These are phyloP conservation scores for Alternaria gansuensis DNA, from an alignment of 2,329 filamentous ascomycete species.

Conservation along the genomic window DNA sequence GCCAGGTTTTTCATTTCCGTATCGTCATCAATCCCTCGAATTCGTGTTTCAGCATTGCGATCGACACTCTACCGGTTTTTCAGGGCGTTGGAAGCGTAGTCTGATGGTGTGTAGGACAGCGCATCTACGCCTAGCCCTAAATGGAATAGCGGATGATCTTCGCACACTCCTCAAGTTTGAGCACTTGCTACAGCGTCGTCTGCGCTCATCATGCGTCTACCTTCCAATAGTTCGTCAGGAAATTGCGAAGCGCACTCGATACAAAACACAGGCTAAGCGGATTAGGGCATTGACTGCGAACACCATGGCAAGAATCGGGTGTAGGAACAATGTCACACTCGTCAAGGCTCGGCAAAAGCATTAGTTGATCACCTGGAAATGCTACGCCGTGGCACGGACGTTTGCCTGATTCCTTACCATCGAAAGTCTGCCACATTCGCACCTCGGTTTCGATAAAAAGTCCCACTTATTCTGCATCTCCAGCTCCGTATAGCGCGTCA, in stretches of 20 bases:
- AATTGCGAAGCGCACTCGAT: neutral
- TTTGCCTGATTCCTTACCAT: neutral
- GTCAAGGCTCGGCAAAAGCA: neutral
- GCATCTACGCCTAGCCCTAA: neutral
- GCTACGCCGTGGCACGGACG: neutral
- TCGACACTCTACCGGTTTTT: neutral
- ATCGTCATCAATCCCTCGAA: neutral
- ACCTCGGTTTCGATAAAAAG: neutral
- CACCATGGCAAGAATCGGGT: neutral
- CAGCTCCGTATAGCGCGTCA: neutral
- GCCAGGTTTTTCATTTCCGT: neutral
- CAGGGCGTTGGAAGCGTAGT: neutral
- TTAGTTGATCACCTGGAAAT: neutral
- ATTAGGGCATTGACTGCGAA: neutral
- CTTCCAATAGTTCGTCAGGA: neutral
- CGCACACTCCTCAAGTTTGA: neutral
- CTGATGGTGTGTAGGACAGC: neutral
- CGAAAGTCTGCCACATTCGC: neutral
- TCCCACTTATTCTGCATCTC: neutral
- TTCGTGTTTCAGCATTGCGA: neutral
- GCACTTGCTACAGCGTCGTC: neutral
- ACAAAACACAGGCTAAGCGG: neutral
- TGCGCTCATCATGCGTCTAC: neutral
- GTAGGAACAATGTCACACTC: neutral
- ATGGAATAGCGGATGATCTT: neutral